These are phyloP conservation scores for Aspergillus affinis DNA, from an alignment of 495 filamentous ascomycete genomes.

Conservation along the genomic window DNA sequence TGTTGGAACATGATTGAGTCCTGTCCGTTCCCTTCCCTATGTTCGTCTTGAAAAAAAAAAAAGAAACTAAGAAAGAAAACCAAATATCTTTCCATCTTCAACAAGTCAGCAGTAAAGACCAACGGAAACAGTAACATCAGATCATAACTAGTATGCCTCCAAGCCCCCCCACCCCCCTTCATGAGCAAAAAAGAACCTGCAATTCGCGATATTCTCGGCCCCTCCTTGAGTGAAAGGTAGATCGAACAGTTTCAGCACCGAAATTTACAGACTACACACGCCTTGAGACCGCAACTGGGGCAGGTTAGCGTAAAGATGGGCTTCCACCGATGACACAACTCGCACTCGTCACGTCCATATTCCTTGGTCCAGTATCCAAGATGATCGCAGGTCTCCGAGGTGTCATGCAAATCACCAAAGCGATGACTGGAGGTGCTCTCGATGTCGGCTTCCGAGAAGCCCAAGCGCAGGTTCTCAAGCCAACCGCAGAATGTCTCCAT, in stretches of 20 bases:
- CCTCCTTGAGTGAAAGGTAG: neutral
- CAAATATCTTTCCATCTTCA: too few relatives aligned
- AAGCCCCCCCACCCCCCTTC: neutral
- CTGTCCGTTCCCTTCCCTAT: too few relatives aligned
- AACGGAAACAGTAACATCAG: too few relatives aligned
- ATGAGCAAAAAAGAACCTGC: neutral
- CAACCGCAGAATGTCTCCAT: constrained; percentile 31
- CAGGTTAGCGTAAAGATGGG: constrained; percentile 36
- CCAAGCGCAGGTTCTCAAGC: constrained; percentile 22
- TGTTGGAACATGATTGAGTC: too few relatives aligned
- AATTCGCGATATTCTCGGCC: too few relatives aligned
- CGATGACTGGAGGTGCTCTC: neutral
- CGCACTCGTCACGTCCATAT: constrained; percentile 23
- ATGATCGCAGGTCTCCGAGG: constrained; percentile 25
- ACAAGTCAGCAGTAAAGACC: too few relatives aligned
- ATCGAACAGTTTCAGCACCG: constrained; percentile 7
- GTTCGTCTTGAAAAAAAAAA: too few relatives aligned
- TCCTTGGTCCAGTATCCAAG: constrained; percentile 32
- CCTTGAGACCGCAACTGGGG: constrained; percentile 30
- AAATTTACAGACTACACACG: constrained; percentile 39
- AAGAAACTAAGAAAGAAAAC: too few relatives aligned
- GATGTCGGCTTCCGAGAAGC: constrained; percentile 9
- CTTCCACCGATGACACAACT: constrained; percentile 30
- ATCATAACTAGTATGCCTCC: neutral
- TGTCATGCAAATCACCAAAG: neutral